Conservation (phyloP, 2,329 filamentous ascomycete species). For the Grosmannia penicillata region DNA sequence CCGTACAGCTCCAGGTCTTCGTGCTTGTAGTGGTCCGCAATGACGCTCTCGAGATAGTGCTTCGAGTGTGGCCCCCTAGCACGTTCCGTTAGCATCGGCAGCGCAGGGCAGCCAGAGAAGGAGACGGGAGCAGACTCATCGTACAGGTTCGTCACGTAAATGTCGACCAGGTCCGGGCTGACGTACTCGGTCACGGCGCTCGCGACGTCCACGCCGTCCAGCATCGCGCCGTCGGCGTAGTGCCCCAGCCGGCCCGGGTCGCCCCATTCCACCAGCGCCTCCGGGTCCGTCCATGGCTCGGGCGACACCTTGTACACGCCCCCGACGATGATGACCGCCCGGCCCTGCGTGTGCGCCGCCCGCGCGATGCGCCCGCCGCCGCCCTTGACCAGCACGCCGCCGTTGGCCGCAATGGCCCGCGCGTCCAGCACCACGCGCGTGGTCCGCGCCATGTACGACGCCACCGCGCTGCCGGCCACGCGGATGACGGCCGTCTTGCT, state of each 20-base stretch:
- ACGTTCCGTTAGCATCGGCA: too few species aligned
- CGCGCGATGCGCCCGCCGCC: constrained; percentile 75
- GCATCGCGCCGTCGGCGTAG: constrained; percentile 66
- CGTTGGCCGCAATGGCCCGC: constrained; percentile 76
- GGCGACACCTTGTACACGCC: constrained; percentile 92
- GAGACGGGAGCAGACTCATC: neutral
- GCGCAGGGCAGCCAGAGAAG: constrained; percentile 6
- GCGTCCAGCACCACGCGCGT: constrained; percentile 91
- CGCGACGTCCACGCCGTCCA: constrained; percentile 62
- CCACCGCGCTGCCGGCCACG: constrained; percentile 72
- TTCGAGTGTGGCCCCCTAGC: constrained; percentile 19
- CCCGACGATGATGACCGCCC: constrained; percentile 75
- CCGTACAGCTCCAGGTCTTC: constrained; percentile 11
- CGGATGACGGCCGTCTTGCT: constrained; percentile 72
- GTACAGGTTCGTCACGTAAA: constrained; percentile 70
- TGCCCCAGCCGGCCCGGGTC: constrained; percentile 61
- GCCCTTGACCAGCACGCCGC: constrained; percentile 68
- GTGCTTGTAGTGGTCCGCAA: constrained; percentile 16
- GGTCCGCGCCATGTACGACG: constrained; percentile 87
- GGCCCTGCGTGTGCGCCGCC: constrained; percentile 68
- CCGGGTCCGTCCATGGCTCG: constrained; percentile 70
- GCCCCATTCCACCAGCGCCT: constrained; percentile 74
- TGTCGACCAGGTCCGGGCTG: constrained; percentile 57
- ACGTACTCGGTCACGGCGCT: constrained; percentile 76
- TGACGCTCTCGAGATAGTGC: constrained; percentile 14